phyloP scores from a whole-genome alignment of 352 stramenopile genomes.

The Phytophthora lateralis region DNA sequence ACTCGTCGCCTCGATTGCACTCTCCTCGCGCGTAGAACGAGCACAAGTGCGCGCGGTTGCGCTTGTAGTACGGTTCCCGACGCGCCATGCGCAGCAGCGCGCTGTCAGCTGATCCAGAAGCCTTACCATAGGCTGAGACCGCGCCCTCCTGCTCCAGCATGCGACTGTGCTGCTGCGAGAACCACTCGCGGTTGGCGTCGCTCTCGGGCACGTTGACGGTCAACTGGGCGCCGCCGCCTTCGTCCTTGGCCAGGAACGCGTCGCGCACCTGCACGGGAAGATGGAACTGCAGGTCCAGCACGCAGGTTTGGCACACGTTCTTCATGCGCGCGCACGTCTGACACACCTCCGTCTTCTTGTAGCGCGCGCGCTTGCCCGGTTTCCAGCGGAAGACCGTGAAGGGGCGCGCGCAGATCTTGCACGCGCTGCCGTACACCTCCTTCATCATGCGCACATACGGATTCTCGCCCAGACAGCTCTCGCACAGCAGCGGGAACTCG shows the following conservation, averaged over 20 bases:
- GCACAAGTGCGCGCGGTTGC: conserved; percentile 92
- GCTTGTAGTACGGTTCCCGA: conserved; percentile 91
- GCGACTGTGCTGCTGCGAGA: conserved; percentile 91
- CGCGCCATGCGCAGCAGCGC: conserved; percentile 86
- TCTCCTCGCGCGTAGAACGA: conserved; percentile 95
- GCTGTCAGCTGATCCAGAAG: conserved; percentile 64
- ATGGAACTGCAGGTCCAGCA: conserved; percentile 98
- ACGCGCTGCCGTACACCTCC: conserved; percentile 95
- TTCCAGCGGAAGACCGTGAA: conserved; percentile 99
- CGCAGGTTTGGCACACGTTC: conserved; percentile 99
- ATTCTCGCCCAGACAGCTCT: conserved; percentile 99
- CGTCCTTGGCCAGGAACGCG: conserved; percentile 75
- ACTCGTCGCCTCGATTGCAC: conserved; percentile 92
- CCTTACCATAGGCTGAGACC: conserved; percentile 86
- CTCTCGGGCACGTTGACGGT: conserved; percentile 90
- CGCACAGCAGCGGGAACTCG: conserved; percentile 98
- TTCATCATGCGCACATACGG: conserved; percentile 99
- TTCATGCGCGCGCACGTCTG: conserved; percentile 98
- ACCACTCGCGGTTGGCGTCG: conserved; percentile 95
- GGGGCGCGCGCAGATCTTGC: conserved; percentile 97
- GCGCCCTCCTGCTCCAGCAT: conserved; percentile 92
- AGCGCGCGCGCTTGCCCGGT: conserved; percentile 95
- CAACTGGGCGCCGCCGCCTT: conserved; percentile 35
- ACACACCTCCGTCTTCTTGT: conserved; percentile 99
- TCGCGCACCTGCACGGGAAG: conserved; percentile 95